Base-by-base conservation (phyloP, 192 early-diverging fungal genomes). In the Funneliformis mosseae region DNA sequence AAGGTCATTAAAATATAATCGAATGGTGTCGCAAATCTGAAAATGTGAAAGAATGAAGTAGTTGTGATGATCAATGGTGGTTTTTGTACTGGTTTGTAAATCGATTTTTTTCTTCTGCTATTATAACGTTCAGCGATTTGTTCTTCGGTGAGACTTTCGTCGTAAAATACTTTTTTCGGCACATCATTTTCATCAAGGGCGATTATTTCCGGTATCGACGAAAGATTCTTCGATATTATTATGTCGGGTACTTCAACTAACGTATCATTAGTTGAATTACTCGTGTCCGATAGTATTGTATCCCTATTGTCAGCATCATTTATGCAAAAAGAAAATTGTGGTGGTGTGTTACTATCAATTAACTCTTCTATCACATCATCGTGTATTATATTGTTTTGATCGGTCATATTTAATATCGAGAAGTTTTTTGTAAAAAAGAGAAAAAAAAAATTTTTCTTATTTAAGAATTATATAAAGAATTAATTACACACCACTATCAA, bases 31-130 rank as follows among this genome's bases (percentile, higher is more conserved):
- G 77, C 64, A 27, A 78, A 78, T 28, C 77, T 39, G 45, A 78
- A 78, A 8, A 78, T 78, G n/a, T 78, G 77, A 78, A 78, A 68
- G 16, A 78, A 25, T 25, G 77, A 78, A 33, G 64, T 68, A 4
- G 27, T 9, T 4, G 73, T 11, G 9, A 46, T 33, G 5, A 7
- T 18, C 18, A 50, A 38, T 38, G 73, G 45, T 39, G 73, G 46
- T 33, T 75, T 48, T 60, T 75, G 43, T 27, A 75, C 73, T 3
- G 73, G 73, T 55, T 28, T 75, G 39, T 75, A 75, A 18, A 75
- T 75, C 14, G 73, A 75, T 55, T 59, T 75, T 59, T 75, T 75
- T 48, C 66, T 27, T 27, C 18, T 55, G 5, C 16, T 16, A 55
- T 55, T 55, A 55, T 55, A 55, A 5, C 21, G 50, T 55, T 55